Conservation (phyloP, 345 rosid genomes). For the Bruguiera parviflora region DNA sequence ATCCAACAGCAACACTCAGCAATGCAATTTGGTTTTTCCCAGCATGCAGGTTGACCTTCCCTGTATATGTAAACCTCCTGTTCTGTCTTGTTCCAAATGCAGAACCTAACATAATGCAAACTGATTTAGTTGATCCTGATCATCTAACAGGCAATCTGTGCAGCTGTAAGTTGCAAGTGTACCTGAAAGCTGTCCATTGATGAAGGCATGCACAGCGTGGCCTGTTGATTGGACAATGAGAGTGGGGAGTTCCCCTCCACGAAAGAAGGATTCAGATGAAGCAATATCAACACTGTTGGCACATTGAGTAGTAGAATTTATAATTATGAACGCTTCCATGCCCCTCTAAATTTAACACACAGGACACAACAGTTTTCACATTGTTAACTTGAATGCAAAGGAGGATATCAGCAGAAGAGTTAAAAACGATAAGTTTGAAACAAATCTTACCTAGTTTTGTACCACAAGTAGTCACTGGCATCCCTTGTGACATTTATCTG, state of each 20-base stretch:
- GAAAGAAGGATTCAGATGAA: slow-evolving; percentile 77
- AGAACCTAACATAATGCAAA: slow-evolving; percentile 53
- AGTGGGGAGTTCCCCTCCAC: slow-evolving; percentile 85
- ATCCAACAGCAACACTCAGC: slow-evolving; percentile 91
- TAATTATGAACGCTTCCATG: neutral
- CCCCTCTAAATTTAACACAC: neutral
- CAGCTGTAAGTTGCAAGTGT: slow-evolving; percentile 9
- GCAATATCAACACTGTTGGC: slow-evolving; percentile 66
- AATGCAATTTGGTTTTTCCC: slow-evolving; percentile 91
- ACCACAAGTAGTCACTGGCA: slow-evolving; percentile 63
- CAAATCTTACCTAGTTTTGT: slow-evolving; percentile 41
- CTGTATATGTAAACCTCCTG: slow-evolving; percentile 65
- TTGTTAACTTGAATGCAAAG: neutral
- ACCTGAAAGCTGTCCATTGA: slow-evolving; percentile 92
- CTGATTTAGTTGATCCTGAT: slow-evolving; percentile 1
- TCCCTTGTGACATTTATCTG: slow-evolving; percentile 56
- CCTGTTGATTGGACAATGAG: slow-evolving; percentile 88
- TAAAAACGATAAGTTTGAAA: neutral
- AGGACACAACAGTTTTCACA: neutral
- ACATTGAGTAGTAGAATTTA: slow-evolving; percentile 12
- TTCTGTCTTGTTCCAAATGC: slow-evolving; percentile 79
- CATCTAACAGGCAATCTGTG: neutral
- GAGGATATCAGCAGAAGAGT: neutral
- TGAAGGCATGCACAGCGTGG: slow-evolving; percentile 86
- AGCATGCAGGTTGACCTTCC: slow-evolving; percentile 70